phyloP scores from a whole-genome alignment of 805 yeast species.

The Sugiyamaella valdiviana region DNA sequence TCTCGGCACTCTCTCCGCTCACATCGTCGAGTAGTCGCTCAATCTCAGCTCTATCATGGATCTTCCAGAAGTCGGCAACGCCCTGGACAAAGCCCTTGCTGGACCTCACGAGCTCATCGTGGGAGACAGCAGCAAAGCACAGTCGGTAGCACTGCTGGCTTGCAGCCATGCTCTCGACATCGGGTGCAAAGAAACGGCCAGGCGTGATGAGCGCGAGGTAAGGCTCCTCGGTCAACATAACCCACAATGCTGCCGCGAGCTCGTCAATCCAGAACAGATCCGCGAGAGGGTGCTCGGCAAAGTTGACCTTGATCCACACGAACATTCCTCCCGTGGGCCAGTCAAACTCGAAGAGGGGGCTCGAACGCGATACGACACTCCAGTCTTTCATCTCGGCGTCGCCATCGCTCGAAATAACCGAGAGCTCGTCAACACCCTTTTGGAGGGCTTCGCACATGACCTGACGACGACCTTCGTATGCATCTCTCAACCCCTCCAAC shows the following conservation, averaged over 20 bases:
- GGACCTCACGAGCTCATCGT: conserved; percentile 9
- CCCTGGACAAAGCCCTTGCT: conserved; percentile 13
- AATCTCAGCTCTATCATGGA: conserved; percentile 8
- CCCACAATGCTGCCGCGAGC: conserved; percentile 15
- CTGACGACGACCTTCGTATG: conserved; percentile 82
- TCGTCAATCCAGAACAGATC: conserved; percentile 7
- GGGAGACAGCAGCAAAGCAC: conserved; percentile 20
- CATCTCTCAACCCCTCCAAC: conserved; percentile 65
- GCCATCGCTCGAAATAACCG: conserved; percentile 13
- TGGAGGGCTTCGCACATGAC: conserved; percentile 69
- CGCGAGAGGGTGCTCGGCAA: conserved; percentile 39
- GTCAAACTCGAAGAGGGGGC: conserved; percentile 7
- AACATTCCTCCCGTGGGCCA: conserved; percentile 49
- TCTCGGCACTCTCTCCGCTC: no score
- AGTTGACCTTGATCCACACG: conserved; percentile 46
- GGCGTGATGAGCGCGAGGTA: conserved; percentile 13
- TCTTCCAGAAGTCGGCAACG: conserved; percentile 13
- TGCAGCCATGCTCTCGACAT: conserved; percentile 3
- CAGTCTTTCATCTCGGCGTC: conserved; percentile 21
- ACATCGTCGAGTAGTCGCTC: conserved; percentile 6
- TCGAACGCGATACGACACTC: conserved; percentile 3
- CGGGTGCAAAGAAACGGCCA: conserved; percentile 15
- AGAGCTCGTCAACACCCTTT: conserved; percentile 35
- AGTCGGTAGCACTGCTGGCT: conserved; percentile 12
- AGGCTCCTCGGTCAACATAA: conserved; percentile 12